Evolutionary conservation across 768 basidiomycete genomes (phyloP).

Genomic region (Pulveroboletus sp.): DNA sequence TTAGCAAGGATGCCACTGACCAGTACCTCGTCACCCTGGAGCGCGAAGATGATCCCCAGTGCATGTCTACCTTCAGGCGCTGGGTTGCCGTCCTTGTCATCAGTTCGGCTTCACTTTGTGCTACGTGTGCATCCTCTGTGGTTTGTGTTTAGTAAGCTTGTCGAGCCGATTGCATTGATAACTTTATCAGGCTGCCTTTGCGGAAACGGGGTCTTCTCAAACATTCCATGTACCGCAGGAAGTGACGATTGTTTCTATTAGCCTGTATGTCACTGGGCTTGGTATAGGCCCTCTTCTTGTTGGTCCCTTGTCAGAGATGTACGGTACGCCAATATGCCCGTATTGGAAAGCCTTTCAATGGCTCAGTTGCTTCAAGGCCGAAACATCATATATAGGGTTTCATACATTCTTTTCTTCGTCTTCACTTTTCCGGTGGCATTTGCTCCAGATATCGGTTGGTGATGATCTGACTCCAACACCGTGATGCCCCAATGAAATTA

Average conservation of each 20-base stretch:
- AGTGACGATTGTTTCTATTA: constrained; percentile 48
- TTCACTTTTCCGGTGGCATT: constrained; percentile 75
- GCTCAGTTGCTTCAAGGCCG: constrained; percentile 42
- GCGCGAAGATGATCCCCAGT: constrained; percentile 41
- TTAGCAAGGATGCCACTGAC: constrained; percentile 6
- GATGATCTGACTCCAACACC: not conserved
- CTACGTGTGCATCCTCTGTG: constrained; percentile 55
- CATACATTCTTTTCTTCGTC: constrained; percentile 59
- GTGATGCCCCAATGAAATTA: not conserved
- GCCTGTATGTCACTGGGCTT: constrained; percentile 42
- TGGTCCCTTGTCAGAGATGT: constrained; percentile 43
- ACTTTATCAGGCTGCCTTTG: constrained; percentile 49
- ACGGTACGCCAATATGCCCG: constrained; percentile 14
- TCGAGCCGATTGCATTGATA: not conserved
- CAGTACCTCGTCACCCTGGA: constrained; percentile 37
- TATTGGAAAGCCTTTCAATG: not conserved
- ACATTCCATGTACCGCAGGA: constrained; percentile 53
- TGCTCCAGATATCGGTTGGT: constrained; percentile 56
- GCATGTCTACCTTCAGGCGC: constrained; percentile 35
- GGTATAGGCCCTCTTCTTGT: constrained; percentile 35
- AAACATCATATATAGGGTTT: constrained; percentile 58
- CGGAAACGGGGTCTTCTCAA: constrained; percentile 55
- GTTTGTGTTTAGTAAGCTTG: constrained; percentile 32
- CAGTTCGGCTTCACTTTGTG: constrained; percentile 46
- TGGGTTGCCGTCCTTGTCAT: constrained; percentile 47